Evolutionary conservation across 2,329 filamentous ascomycete species (phyloP).

Genomic region (Stachybotrys echinatus): DNA sequence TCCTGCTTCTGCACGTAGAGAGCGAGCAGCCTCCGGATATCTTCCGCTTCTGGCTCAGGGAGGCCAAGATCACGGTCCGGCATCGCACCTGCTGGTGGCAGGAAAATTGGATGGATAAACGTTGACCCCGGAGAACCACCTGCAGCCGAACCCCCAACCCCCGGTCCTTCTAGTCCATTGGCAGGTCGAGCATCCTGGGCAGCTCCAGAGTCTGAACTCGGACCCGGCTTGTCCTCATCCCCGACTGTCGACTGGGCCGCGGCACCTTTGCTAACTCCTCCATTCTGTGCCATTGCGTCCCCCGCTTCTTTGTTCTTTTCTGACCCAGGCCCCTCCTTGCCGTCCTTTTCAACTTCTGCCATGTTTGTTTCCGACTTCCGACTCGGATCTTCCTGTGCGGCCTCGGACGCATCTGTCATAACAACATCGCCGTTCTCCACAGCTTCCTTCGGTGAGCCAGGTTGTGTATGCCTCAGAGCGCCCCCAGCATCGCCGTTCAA

Average conservation of each 20-base stretch:
- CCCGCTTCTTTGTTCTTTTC: no score
- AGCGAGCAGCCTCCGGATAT: conserved; percentile 67
- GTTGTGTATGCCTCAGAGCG: conserved; percentile 2
- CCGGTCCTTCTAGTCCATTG: not conserved
- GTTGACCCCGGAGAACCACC: conserved; percentile 30
- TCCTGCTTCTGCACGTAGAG: conserved; percentile 83
- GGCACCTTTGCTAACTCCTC: no score
- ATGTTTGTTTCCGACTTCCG: not conserved
- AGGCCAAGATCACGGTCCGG: conserved; percentile 68
- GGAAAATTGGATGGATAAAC: conserved; percentile 71
- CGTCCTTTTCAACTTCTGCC: conserved; percentile 2
- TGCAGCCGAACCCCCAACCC: not conserved
- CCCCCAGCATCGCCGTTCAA: conserved; percentile 14
- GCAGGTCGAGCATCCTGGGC: no score
- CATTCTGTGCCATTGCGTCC: no score
- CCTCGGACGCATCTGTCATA: conserved; percentile 15
- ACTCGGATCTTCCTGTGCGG: not conserved
- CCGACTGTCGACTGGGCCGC: no score
- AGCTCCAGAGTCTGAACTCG: no score
- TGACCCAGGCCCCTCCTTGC: no score
- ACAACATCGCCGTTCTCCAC: conserved; percentile 17
- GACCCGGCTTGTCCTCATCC: no score
- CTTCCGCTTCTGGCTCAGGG: conserved; percentile 69
- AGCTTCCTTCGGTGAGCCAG: conserved; percentile 1
- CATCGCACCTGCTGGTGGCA: conserved; percentile 55